Base-by-base conservation (phyloP, 169 alveolate genomes). In the Fabrea salina region DNA sequence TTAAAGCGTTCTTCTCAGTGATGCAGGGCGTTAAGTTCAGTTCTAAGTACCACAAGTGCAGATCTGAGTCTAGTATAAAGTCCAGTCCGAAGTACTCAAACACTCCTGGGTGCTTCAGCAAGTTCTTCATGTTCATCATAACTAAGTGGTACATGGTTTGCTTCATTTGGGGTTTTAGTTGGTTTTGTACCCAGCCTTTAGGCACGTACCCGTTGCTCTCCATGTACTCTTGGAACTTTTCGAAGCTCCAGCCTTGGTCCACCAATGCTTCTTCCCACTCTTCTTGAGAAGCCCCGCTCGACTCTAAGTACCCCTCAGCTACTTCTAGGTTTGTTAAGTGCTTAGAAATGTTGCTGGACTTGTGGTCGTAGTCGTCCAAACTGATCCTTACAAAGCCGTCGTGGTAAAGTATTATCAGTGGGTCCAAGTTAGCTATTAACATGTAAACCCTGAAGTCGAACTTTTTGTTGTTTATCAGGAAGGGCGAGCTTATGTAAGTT, bases 401-500 rank as follows among this genome's bases (percentile, higher is more conserved):
- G 4, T 68, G 56, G 64, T 58, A 85, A 5, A 80, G 37, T 33
- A 75, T 64, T 33, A 85, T 75, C n/a, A 85, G 40, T 0, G 91
- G 91, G 3, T 85, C 85, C 39, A 80, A 54, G 16, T 79, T 40
- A 0, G 91, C 80, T 22, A 85, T 71, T 6, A 85, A 54, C 11
- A 85, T 70, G 71, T 85, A 85, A 1, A 76, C 81, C 53, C 91
- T 75, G 59, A 85, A 85, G 41, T 85, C 91, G 72, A 72, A 85
- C 59, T 85, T 85, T 68, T 85, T 80, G 19, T 88, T 88, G n/a
- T 80, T 44, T 8, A 75, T 16, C 35, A 85, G 70, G 19, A 78
- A 76, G 27, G 91, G 91, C 44, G 75, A 8, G 33, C 77, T 71
- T 30, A 85, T 41, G 64, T 85, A 85, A 43, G 68, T 85, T 56